These are phyloP conservation scores for Chaetomiaceae sp. DNA, from an alignment of 2,329 filamentous ascomycete genomes.

Conservation along the genomic window DNA sequence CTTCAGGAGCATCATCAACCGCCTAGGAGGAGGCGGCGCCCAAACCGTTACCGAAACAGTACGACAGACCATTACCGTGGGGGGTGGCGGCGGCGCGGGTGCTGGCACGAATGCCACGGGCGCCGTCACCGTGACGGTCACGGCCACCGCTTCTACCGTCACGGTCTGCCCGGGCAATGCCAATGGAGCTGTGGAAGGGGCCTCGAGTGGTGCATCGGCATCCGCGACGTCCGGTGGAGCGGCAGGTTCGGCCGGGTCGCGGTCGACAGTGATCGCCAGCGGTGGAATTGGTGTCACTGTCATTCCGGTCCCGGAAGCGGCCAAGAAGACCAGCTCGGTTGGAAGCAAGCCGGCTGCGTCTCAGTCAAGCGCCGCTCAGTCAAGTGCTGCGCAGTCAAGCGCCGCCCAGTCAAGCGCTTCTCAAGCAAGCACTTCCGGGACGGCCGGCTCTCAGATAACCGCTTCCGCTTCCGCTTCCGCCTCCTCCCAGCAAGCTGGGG, in stretches of 20 bases:
- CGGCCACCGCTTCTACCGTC: slow-evolving; percentile 31
- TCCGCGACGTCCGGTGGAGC: slow-evolving; percentile 16
- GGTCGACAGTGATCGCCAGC: slow-evolving; percentile 5
- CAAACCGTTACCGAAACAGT: slow-evolving; percentile 33
- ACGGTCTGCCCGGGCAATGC: slow-evolving; percentile 26
- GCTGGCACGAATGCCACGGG: slow-evolving; percentile 33
- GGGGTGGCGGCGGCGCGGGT: slow-evolving; percentile 24
- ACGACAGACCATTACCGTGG: slow-evolving; percentile 36
- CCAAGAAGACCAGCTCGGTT: slow-evolving; percentile 13
- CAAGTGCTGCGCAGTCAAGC: no score
- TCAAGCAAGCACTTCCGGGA: not conserved
- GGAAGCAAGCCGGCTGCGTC: slow-evolving; percentile 1
- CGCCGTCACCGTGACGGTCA: slow-evolving; percentile 35
- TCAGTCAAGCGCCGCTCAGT: not conserved
- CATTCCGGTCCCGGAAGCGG: slow-evolving; percentile 17
- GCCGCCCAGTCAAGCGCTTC: slow-evolving; percentile 3
- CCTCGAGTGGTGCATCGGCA: slow-evolving; percentile 1
- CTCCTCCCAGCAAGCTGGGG: not conserved
- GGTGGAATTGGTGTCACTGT: slow-evolving; percentile 26
- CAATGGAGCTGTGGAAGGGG: slow-evolving; percentile 18
- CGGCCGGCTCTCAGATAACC: no score
- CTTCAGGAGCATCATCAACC: slow-evolving; percentile 18
- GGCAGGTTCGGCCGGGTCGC: not conserved
- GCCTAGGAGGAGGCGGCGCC: slow-evolving; percentile 5
- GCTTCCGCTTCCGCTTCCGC: not conserved